Evolutionary conservation across 805 yeast species (phyloP).

Genomic region (Barnettozyma sp.): DNA sequence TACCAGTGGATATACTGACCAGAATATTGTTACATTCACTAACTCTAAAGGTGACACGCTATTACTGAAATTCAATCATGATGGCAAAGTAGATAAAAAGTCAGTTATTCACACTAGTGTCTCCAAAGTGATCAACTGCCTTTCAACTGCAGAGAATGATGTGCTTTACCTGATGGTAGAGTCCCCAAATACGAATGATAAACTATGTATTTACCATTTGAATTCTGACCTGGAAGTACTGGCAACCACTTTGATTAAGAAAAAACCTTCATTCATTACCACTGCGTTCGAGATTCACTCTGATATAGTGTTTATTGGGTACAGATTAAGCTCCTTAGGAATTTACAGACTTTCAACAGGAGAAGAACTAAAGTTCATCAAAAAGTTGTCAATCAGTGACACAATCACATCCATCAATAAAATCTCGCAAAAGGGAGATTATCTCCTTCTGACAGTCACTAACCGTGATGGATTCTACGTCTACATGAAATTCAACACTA

Average conservation of each 20-base stretch:
- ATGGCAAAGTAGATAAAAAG: slow-evolving; percentile 27
- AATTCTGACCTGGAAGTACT: slow-evolving; percentile 25
- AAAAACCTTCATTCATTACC: slow-evolving; percentile 46
- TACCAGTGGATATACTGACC: slow-evolving; percentile 34
- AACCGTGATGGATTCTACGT: slow-evolving; percentile 63
- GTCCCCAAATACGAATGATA: slow-evolving; percentile 60
- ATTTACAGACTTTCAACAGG: slow-evolving; percentile 37
- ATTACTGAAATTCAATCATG: slow-evolving; percentile 34
- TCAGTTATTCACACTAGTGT: slow-evolving; percentile 24
- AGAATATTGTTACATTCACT: slow-evolving; percentile 30
- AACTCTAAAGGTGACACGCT: slow-evolving; percentile 38
- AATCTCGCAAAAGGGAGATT: slow-evolving; percentile 24
- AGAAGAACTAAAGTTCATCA: slow-evolving; percentile 26
- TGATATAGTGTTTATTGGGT: slow-evolving; percentile 52
- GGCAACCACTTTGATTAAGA: slow-evolving; percentile 24
- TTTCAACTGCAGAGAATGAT: slow-evolving; percentile 27
- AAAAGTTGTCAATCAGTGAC: slow-evolving; percentile 56
- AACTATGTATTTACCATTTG: slow-evolving; percentile 39
- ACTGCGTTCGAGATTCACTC: slow-evolving; percentile 47
- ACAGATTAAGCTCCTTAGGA: slow-evolving; percentile 62
- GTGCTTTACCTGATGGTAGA: slow-evolving; percentile 42
- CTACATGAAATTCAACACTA: slow-evolving; percentile 29
- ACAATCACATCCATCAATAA: slow-evolving; percentile 51
- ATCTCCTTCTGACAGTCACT: slow-evolving; percentile 37
- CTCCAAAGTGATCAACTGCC: slow-evolving; percentile 44